Evolutionary conservation across 768 basidiomycete genomes (phyloP).

Genomic region (Trametes meyenii): DNA sequence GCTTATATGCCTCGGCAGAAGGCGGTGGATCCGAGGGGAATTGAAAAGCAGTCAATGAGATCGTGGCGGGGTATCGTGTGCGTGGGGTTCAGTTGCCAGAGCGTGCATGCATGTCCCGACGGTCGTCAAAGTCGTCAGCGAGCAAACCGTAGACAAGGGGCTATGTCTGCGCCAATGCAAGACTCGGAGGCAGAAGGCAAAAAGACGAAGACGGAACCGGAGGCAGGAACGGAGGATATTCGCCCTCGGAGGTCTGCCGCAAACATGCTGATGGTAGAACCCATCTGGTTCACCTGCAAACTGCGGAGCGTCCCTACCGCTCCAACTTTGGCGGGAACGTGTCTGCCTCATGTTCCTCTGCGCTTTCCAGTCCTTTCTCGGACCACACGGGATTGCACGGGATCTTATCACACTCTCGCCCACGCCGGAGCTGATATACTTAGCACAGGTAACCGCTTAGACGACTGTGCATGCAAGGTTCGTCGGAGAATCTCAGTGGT

Average conservation of each 20-base stretch:
- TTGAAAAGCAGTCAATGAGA: conserved; percentile 10
- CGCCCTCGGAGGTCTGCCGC: conserved; percentile 1
- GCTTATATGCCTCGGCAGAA: conserved; percentile 19
- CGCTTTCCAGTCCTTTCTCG: background rate
- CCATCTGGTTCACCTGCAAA: background rate
- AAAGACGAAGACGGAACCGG: background rate
- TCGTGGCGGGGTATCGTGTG: conserved; percentile 6
- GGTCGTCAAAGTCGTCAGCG: conserved; percentile 6
- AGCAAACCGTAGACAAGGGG: background rate
- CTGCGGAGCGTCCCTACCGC: conserved; percentile 10
- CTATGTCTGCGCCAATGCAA: background rate
- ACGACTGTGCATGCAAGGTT: background rate
- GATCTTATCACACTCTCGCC: background rate
- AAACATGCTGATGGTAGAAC: conserved; percentile 2
- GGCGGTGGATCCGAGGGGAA: conserved; percentile 11
- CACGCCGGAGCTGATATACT: background rate
- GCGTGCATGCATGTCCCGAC: background rate
- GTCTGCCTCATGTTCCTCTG: conserved; percentile 12
- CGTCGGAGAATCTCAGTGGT: background rate
- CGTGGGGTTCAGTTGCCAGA: conserved; percentile 5
- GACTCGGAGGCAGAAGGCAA: background rate
- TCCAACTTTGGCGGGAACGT: conserved; percentile 10
- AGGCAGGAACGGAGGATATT: background rate
- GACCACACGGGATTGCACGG: background rate
- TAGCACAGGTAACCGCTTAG: background rate